Conservation (phyloP, 352 stramenopile genomes). For the Halophytophthora polymorphica region DNA sequence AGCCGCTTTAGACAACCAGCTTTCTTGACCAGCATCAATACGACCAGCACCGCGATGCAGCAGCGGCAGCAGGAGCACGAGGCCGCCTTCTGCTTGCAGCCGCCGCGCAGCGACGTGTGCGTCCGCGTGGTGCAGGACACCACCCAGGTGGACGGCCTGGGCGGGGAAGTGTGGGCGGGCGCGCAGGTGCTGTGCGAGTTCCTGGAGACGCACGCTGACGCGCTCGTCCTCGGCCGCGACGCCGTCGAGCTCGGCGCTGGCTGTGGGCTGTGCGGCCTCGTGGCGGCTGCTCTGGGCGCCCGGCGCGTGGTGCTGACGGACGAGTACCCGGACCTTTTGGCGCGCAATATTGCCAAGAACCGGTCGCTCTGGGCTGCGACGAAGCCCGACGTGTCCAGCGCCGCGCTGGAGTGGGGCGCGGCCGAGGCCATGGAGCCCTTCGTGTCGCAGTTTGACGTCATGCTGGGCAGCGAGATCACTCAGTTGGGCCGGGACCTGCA, state of each 20-base stretch:
- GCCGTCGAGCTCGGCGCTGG: constrained; percentile 59
- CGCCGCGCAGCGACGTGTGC: constrained; percentile 9
- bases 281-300: constrained; percentile 38
- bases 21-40: too few relatives aligned
- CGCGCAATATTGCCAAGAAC: constrained; percentile 42
- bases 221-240: constrained; percentile 23
- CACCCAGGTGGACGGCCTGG: constrained; percentile 46
- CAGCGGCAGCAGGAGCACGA: constrained; percentile 34
- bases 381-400: constrained; percentile 18
- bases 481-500: constrained; percentile 47
- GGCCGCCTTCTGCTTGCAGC: constrained; percentile 22
- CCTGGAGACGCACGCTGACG: constrained; percentile 25
- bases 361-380: constrained; percentile 18
- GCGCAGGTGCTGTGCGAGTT: constrained; percentile 53
- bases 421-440: constrained; percentile 28
- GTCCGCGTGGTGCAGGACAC: constrained; percentile 54
- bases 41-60: too few relatives aligned
- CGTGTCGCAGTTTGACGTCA: constrained; percentile 37
- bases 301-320: constrained; percentile 37
- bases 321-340: constrained; percentile 53
- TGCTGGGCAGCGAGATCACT: constrained; percentile 64
- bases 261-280: constrained; percentile 51
- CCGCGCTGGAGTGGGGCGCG: constrained; percentile 35
- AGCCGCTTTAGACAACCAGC: too few relatives aligned
- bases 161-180: constrained; percentile 58